Percentiles rank a stretch among this genome's conserved stretches.
Conservation (phyloP, 768 basidiomycete species). For the Coprinellus aureogranulatus region DNA sequence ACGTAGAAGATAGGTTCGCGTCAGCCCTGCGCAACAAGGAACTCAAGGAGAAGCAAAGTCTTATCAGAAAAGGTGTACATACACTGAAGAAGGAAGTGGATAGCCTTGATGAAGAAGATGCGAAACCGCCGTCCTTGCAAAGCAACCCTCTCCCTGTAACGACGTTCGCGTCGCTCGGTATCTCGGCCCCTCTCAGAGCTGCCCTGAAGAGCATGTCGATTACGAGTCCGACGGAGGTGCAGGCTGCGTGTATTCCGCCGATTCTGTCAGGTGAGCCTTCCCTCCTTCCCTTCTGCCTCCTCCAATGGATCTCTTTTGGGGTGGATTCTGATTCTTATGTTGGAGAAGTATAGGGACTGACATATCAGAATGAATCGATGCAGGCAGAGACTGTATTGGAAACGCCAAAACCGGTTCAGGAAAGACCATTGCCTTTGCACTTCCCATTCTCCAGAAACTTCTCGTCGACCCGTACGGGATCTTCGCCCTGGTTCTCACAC, state of each 20-base stretch:
- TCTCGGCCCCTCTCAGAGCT: conserved; percentile 56
- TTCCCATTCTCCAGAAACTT: conserved; percentile 89
- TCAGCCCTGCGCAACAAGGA: neutral
- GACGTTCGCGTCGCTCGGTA: conserved; percentile 54
- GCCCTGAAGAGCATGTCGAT: conserved; percentile 85
- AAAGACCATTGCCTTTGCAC: conserved; percentile 95
- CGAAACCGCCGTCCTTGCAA: too few relatives aligned
- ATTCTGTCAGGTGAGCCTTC: conserved; percentile 65
- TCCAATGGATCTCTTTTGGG: neutral
- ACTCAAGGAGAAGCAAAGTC: neutral
- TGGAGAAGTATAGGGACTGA: too few relatives aligned
- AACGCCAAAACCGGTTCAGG: conserved; percentile 98
- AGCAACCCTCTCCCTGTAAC: too few relatives aligned
- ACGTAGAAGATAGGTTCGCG: neutral
- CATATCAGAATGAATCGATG: too few relatives aligned
- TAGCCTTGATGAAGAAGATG: too few relatives aligned
- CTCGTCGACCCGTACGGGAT: conserved; percentile 91
- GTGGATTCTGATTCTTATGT: neutral
- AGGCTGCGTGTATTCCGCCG: conserved; percentile 85
- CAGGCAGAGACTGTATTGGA: conserved; percentile 94
- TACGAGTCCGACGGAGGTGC: conserved; percentile 78
- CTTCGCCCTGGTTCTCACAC: conserved; percentile 89
- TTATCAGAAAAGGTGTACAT: neutral
- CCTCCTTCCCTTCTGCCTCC: neutral
- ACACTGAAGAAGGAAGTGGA: neutral